Base-by-base conservation (phyloP, 2,329 filamentous ascomycete species). In the Fusarium multiceps region DNA sequence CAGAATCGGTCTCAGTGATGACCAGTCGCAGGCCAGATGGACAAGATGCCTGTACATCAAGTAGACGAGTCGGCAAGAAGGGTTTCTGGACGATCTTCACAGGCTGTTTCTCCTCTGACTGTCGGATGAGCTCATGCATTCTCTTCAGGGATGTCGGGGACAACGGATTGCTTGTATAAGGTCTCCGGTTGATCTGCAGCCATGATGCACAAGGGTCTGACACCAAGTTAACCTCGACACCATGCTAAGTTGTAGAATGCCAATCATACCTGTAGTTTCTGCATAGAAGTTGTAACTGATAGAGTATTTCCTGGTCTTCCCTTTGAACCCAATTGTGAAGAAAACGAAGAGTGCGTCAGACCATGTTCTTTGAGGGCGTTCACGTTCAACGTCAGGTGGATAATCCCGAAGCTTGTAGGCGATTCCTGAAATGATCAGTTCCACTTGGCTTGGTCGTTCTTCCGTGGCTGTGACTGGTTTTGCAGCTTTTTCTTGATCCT, bases 21-120 rank as follows among this genome's bases (percentile, higher is more conserved):
- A 47, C 20, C 1, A 47, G 28, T 1, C 16, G 32, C 1, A 56
- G 5, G 6, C 54, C 45, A 7, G 20, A 50, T 5, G n/a, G 23
- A 6, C 54, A 32, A 3, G 1, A 1, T 3, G 14, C n/a, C 7
- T 54, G 25, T 7, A 58, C 18, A 2, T 43, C 27, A 6, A 34
- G 47, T 2, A 54, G 27, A 1, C 28, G 27, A 4, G 47, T 21
- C 4, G 18, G 34, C 0, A 54, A 13, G 18, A 25, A 32, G 1
- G 34, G 16, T 0, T 11, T 7, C 13, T 9, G 2, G 0, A 4
- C 13, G 0, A 11, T 11, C 18, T 42, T 23, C 3, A 21, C 6
- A 0, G 21, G 21, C 1, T 7, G 6, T 1, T 32, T 42, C 1
- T 46, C 20, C 8, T 47, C 13, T 0, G 41, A 2, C 7, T 18